Percentiles rank a stretch among this genome's conserved stretches.
phyloP scores from a whole-genome alignment of 345 rosid species.

The Eutrema heterophyllum region DNA sequence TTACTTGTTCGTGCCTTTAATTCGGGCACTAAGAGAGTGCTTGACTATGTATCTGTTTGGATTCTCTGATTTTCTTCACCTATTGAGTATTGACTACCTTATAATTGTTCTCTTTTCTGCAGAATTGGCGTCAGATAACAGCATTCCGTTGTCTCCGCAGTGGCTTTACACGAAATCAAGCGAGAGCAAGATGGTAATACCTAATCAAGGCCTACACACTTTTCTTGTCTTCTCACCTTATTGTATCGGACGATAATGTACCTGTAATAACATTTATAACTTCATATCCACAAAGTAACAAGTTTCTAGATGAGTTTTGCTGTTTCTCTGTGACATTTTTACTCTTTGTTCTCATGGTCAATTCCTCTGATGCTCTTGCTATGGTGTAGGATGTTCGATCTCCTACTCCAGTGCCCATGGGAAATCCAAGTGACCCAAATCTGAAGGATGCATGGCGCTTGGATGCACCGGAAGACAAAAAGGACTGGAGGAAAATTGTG shows the following conservation, averaged over 20 bases:
- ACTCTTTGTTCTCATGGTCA: not conserved
- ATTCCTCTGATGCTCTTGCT: not conserved
- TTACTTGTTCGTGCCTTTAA: not conserved
- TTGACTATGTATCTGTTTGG: not conserved
- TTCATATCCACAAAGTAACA: not conserved
- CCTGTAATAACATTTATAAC: not conserved
- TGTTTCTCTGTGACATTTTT: not conserved
- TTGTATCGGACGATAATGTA: conserved; percentile 7
- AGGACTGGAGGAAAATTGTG: conserved; percentile 54
- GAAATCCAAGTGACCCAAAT: conserved; percentile 42
- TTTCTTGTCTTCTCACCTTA: not conserved
- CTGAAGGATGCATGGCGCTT: conserved; percentile 64
- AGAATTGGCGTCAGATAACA: conserved; percentile 66
- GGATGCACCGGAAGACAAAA: conserved; percentile 64
- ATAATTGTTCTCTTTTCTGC: not conserved
- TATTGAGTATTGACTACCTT: not conserved
- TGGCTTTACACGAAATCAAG: conserved; percentile 84
- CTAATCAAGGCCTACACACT: not conserved
- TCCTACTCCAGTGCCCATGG: conserved; percentile 40
- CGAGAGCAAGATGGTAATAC: conserved; percentile 51
- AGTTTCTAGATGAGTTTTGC: not conserved
- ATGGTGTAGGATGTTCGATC: conserved; percentile 47
- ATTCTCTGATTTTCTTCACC: not conserved
- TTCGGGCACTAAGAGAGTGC: not conserved
- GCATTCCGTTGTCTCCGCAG: conserved; percentile 92